Percentiles rank a stretch among this genome's conserved stretches.
Conservation (phyloP, 192 early-diverging fungal genomes). For the Coemansia sp. region DNA sequence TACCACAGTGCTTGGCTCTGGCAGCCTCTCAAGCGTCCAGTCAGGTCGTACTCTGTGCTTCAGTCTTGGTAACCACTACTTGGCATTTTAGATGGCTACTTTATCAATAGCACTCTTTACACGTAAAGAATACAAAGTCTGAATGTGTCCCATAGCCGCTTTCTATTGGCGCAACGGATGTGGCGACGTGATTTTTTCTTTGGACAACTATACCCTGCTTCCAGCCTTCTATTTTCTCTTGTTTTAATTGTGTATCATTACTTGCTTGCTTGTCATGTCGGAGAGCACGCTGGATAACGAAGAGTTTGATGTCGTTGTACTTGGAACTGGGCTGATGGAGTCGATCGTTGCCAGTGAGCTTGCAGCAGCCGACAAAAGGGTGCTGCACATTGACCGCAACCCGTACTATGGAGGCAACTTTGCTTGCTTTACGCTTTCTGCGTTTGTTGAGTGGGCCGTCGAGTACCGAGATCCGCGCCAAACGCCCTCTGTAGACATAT, state of each 20-base stretch:
- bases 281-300: constrained; percentile 41
- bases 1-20: background rate
- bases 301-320: constrained; percentile 74
- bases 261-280: background rate
- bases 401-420: constrained; percentile 74
- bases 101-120: too few relatives aligned
- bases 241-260: background rate
- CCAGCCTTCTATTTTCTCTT: background rate
- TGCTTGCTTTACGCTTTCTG: constrained; percentile 38
- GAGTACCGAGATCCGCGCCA: constrained; percentile 17
- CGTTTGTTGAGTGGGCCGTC: constrained; percentile 23
- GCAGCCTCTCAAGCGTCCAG: background rate
- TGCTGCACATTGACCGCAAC: constrained; percentile 81
- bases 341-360: constrained; percentile 78
- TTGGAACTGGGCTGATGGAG: constrained; percentile 82
- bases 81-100: too few relatives aligned
- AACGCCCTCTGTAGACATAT: constrained; percentile 11
- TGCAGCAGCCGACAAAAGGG: constrained; percentile 62
- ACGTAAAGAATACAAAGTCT: too few relatives aligned
- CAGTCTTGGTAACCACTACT: too few relatives aligned
- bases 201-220: too few relatives aligned
- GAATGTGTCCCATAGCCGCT: too few relatives aligned
- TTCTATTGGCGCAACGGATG: too few relatives aligned
- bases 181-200: background rate
- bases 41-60: background rate